Evolutionary conservation across 1,139 yeast genomes (phyloP), one percentile per base, ranked within the genome.

Genomic region (Protomyces arabidopsidicola): DNA sequence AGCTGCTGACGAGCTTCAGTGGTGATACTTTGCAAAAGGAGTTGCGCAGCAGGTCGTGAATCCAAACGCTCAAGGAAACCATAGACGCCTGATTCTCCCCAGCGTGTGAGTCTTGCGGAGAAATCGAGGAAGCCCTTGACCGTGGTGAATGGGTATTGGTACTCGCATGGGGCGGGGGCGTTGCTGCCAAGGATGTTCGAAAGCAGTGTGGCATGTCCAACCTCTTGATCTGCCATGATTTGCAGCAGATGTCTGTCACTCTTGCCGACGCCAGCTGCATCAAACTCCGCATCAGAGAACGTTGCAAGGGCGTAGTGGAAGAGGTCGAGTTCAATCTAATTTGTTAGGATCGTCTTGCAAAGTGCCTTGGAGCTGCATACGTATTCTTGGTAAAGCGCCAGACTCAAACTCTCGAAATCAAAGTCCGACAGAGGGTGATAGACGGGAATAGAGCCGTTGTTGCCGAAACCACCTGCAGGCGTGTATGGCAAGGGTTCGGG

Each of bases 141-240:
- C 14, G 45, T 52, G 45, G 48, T 52, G 61, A 64, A 65, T 31
- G 65, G 63, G 53, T 60, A 65, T 20, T 59, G 20, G 64, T 65
- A 65, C 8, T 45, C 54, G 50, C 67, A 65, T 20, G 60, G 59
- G 45, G 45, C 60, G 20, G 65, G 57, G 9, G 66, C 67, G 27
- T 51, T 42, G 22, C 58, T 64, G n/a, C 67, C 67, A 27, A 65
- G 65, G 51, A 65, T 64, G 60, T 64, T 65, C 22, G 60, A 6
- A 54, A 65, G 51, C 50, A 65, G 64, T 35, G 58, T 58, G 48
- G 63, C 57, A 53, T 65, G 67, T 8, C 67, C 67, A 27, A 55
- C 48, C 31, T 66, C 67, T 45, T 66, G 68, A 42, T 66, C 64
- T 50, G 68, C 68, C 65, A 65, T 57, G 54, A 65, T 65, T 61